Evolutionary conservation across 2,329 filamentous ascomycete genomes (phyloP), one percentile per base, ranked within the genome.

Genomic region (Arthrobotrys pseudoclavata): DNA sequence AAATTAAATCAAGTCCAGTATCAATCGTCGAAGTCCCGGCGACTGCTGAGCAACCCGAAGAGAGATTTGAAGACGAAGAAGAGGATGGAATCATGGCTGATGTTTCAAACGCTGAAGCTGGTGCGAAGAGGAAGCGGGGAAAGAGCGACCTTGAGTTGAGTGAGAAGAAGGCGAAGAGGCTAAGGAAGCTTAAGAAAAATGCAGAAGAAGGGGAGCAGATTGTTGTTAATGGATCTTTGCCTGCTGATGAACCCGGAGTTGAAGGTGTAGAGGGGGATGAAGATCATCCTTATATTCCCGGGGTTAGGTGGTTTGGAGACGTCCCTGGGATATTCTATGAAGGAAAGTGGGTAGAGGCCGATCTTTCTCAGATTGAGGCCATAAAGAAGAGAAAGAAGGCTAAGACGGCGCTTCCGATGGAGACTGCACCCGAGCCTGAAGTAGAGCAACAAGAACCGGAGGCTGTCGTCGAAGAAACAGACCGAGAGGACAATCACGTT

Each of bases 61-160:
- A 71, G 1, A 9, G 3, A 1, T 0, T 18, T 10, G 57, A 53
- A 29, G 34, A 22, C 24, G 50, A 55, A 50, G 18, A 47, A 50
- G 47, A 50, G 9, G 47, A 66, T 7, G 45, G 31, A 29, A 34
- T 10, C 9, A 45, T 37, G 48, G 52, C 45, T 0, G 26, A 52
- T 53, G 62, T 48, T 4, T 34, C 42, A 13, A 57, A 48, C 18
- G 26, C 24, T 31, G 61, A 67, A 24, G 22, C 15, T 20, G 22
- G 47, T 15, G 20, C 15, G 4, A 76, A 76, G 60, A 76, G 72
- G 42, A 76, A 76, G 60, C 31, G 55, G 13, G 26, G 55, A 42
- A 60, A 60, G 20, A 26, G 55, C 10, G 55, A 60, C 20, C 55
- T 42, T n/a, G 55, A 60, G 34, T 42, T 42, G 13, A 60, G 42